Base-by-base conservation (phyloP, 768 basidiomycete genomes). In the Lentinula raphanica region DNA sequence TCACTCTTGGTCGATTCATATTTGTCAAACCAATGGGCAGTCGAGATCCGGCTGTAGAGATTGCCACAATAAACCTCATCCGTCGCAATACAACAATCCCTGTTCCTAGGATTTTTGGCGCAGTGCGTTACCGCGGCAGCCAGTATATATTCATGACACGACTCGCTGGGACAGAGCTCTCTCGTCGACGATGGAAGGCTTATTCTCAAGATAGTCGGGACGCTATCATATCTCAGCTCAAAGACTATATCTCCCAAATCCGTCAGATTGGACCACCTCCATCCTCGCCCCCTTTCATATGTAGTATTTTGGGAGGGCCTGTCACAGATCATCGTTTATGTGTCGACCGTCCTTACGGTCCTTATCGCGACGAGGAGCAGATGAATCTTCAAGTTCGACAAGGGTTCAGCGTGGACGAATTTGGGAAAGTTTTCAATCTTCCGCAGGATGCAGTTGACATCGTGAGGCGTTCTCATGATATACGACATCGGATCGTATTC, bases 401-500 rank as follows among this genome's bases (percentile, higher is more conserved):
- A 28, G 58, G 58, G 15, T 38, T 28, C 19, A 35, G 5, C 27
- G 36, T 40, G 19, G 42, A 29, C 27, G 28, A 17, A n/a, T 44
- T 58, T 49, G 46, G 19, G 15, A 15, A 31, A 11, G 35, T 36
- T 21, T 15, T 36, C 46, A 46, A 46, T 7, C 5, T 23, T n/a
- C 45, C 45, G n/a, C 8, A 53, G 50, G 31, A 42, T 35, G 21
- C 42, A n/a, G 13, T 23, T 25, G 50, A 45, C 7, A 12, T 19
- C 9, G 28, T 59, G 21, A 29, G n/a, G 31, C 21, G 31, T 17
- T 21, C 39, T 28, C 58, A 59, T 29, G 42, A 25, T 35, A 8
- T 59, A 6, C 38, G 38, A 27, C 59, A 59, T 49, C 59, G 42
- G 9, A 54, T 66, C 29, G 58, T 59, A 15, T 62, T 79, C 64